Evolutionary conservation across 2,329 filamentous ascomycete species (phyloP), one percentile per base, ranked within the genome.

Genomic region (Colletotrichum godetiae): DNA sequence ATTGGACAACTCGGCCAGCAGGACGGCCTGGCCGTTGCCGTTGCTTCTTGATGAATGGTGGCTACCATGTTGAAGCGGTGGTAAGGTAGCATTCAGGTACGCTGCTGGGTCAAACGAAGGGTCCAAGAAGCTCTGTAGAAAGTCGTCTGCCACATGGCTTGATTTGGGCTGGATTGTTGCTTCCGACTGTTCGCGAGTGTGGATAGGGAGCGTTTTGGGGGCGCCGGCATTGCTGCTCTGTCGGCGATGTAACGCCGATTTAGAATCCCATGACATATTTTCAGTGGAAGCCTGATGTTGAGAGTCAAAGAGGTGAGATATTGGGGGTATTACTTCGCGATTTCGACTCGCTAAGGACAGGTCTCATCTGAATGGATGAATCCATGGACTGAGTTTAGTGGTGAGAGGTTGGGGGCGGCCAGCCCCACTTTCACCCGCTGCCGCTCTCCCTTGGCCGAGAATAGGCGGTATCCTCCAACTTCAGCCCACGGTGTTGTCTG

Each of bases 71-170:
- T 89, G 87, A 24, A 97, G 86, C 2, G 92, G 86, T 5, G 95
- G 94, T 0, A 98, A 87, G 0, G 90, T 89, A 72, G 91, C 86
- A 83, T 98, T 98, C 78, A 98, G 91, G 82, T 95, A 98, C 60
- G 93, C 91, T 75, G 93, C 93, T 4, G 95, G 89, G 81, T 98
- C 94, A 83, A 98, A 98, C 57, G 89, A 86, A 5, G 92, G 87
- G 62, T 91, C 87, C 49, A 96, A 87, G 82, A 98, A 98, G 68
- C 93, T 91, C 69, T 90, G 90, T 3, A 97, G 88, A 67, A 91
- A 90, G 13, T 92, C 89, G 79, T 97, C 95, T 74, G 92, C 85
- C 49, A 94, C 88, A 81, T 95, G 91, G 67, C 86, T 82, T 5
- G 91, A 91, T 78, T 85, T 88, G 65, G 88, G 84, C 77, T 86